Percentiles rank a stretch among this genome's conserved stretches.
Conservation (phyloP, 305 asterid species). For the Plantago lanceolata region DNA sequence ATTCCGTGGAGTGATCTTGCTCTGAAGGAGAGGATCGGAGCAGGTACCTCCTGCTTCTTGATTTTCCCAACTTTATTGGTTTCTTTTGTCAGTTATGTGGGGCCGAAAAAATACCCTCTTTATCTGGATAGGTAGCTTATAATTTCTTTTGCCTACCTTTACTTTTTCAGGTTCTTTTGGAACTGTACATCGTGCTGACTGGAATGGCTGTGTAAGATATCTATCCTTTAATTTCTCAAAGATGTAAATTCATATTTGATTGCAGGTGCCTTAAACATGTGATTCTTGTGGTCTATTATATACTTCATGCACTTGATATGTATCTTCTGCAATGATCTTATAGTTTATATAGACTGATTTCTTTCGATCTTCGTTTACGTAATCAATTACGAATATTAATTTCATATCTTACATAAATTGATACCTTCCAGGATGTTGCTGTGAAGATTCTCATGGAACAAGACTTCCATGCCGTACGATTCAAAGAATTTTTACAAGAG, state of each 20-base stretch:
- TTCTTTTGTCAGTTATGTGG: slow-evolving; percentile 1
- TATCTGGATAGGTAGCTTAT: slow-evolving; percentile 22
- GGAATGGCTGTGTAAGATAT: slow-evolving; percentile 94
- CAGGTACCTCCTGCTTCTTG: slow-evolving; percentile 57
- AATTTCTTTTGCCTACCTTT: slow-evolving; percentile 18
- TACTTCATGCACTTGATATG: slow-evolving; percentile 7
- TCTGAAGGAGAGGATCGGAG: slow-evolving; percentile 80
- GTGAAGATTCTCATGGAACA: slow-evolving; percentile 98
- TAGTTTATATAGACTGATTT: slow-evolving; percentile 14
- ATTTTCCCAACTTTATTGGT: slow-evolving; percentile 15
- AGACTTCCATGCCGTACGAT: slow-evolving; percentile 71
- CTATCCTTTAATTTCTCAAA: slow-evolving; percentile 23
- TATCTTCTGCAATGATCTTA: not conserved
- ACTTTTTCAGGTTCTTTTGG: slow-evolving; percentile 88
- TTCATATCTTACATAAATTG: slow-evolving; percentile 24
- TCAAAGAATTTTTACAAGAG: slow-evolving; percentile 81
- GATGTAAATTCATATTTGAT: slow-evolving; percentile 16
- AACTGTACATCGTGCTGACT: slow-evolving; percentile 95
- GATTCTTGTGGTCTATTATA: not conserved
- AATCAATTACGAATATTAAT: slow-evolving; percentile 7
- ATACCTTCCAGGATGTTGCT: slow-evolving; percentile 82
- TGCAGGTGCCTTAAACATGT: slow-evolving; percentile 11
- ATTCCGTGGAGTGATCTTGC: slow-evolving; percentile 95
- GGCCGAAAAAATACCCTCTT: slow-evolving; percentile 15
- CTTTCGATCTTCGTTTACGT: not conserved